Evolutionary conservation across 2,329 filamentous ascomycete genomes (phyloP), one percentile per base, ranked within the genome.

Genomic region (Myriosclerotinia scirpicola): DNA sequence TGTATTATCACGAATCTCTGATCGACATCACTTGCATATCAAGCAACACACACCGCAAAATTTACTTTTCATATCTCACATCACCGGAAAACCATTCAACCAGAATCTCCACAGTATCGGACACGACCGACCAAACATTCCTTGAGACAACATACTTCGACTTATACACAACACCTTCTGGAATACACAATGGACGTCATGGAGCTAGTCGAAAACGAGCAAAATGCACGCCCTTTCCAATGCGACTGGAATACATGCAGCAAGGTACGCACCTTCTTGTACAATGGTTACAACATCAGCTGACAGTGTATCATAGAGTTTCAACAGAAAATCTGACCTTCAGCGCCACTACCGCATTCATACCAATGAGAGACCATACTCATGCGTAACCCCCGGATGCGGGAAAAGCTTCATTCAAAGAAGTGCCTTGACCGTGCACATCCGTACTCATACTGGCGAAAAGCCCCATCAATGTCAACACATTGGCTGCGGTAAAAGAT

Each of bases 361-460:
- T 77, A 90, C 88, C 64, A 90, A 90, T 74, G 87, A 90, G 77
- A 81, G 87, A 26, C 88, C 88, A 12, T 90, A 89, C 75, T 81
- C 82, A 40, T 90, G 87, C 77, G 80, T 80, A 65, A 84, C 81
- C 11, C 81, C 81, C 11, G 85, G 83, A 7, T 90, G 88, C 74
- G 85, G 85, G 54, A 90, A 90, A 79, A 87, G 85, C 76, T 90
- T 90, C 76, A 90, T 90, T 70, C 88, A 90, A 73, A 81, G 87
- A 68, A 90, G 87, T 76, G 88, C 88, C 50, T 77, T 90, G 71
- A 90, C 87, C 3, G 88, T 90, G 52, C 88, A 91, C 75, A 88
- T 87, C 66, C 84, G 88, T 70, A 90, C 87, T 15, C 88, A 90
- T 70, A 90, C 87, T 0, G 87, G 87, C 66, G 88, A 90, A 79